phyloP scores from a whole-genome alignment of 805 yeast genomes.

The Starmerella tilneyi region DNA sequence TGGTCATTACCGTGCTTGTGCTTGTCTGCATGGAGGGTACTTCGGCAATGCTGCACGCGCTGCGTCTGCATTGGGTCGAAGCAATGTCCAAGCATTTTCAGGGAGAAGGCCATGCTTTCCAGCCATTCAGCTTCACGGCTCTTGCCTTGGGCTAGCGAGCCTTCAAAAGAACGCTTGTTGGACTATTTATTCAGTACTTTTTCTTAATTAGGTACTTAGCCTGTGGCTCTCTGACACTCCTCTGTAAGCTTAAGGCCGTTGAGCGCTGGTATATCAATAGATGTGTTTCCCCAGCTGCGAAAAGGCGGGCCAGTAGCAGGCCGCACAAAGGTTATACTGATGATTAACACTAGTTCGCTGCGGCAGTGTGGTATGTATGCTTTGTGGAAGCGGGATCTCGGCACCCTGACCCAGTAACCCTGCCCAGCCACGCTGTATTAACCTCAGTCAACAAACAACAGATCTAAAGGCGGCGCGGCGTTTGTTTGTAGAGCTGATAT shows the following conservation, averaged over 20 bases:
- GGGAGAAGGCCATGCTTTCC: slow-evolving; percentile 88
- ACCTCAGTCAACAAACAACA: background rate
- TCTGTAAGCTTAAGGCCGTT: too few relatives aligned
- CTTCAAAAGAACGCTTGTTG: too few relatives aligned
- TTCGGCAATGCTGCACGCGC: slow-evolving; percentile 94
- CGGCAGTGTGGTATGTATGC: too few relatives aligned
- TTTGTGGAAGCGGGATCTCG: too few relatives aligned
- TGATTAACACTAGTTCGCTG: too few relatives aligned
- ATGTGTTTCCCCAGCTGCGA: too few relatives aligned
- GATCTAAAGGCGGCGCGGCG: background rate
- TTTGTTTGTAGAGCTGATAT: background rate
- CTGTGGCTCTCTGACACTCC: too few relatives aligned
- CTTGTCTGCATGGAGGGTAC: slow-evolving; percentile 98
- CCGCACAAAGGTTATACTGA: too few relatives aligned
- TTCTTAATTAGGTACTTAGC: too few relatives aligned
- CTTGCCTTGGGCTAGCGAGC: background rate
- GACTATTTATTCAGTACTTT: too few relatives aligned
- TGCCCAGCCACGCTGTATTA: slow-evolving; percentile 8
- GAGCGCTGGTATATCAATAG: too few relatives aligned
- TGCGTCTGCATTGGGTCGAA: slow-evolving; percentile 98
- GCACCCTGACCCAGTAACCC: background rate
- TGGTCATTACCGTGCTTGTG: slow-evolving; percentile 78
- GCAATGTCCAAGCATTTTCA: slow-evolving; percentile 96
- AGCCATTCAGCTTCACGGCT: slow-evolving; percentile 61
- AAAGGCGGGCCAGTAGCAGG: too few relatives aligned